These are phyloP conservation scores for Paramecium sexaurelia DNA, from an alignment of 73 alveolate genomes.

Conservation along the genomic window DNA sequence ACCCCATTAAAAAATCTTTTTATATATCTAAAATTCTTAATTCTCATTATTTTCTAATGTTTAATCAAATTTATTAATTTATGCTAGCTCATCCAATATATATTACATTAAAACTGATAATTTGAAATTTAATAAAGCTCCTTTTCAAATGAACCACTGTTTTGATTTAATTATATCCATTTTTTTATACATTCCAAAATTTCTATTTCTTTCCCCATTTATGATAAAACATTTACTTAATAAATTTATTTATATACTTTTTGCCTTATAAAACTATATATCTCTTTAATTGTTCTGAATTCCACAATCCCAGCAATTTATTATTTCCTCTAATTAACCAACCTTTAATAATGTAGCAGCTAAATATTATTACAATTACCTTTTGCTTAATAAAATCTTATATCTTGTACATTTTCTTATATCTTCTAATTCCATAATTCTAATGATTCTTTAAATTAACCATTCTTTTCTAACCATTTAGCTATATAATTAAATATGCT, in stretches of 20 bases:
- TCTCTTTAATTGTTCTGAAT: background rate
- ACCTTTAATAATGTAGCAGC: background rate
- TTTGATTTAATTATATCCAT: background rate
- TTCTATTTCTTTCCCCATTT: background rate
- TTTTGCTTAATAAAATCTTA: background rate
- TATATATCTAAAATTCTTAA: background rate
- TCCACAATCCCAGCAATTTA: background rate
- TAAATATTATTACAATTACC: background rate
- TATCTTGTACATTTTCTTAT: background rate
- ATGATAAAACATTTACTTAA: background rate
- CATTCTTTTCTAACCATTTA: background rate
- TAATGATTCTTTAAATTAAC: background rate
- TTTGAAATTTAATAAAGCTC: background rate
- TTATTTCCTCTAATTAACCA: background rate
- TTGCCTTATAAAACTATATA: background rate
- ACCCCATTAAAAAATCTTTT: background rate
- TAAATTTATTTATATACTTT: background rate
- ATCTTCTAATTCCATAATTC: background rate
- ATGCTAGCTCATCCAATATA: background rate
- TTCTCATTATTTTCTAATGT: background rate
- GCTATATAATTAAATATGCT: background rate
- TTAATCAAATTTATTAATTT: background rate
- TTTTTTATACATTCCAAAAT: background rate
- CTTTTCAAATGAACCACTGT: background rate
- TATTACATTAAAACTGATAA: background rate